Evolutionary conservation across 1,139 yeast genomes (phyloP).

Genomic region (Candida dubliniensis): DNA sequence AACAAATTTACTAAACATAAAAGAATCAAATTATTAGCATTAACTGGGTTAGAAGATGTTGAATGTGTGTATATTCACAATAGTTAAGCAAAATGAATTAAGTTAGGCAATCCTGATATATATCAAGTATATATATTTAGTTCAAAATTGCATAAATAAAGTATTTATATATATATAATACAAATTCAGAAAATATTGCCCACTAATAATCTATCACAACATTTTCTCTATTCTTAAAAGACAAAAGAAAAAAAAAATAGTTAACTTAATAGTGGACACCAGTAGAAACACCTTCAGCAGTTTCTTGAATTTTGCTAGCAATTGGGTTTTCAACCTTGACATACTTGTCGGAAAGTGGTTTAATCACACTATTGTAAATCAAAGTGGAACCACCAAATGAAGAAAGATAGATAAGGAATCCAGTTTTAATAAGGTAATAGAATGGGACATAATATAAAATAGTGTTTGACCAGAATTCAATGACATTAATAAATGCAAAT

Average conservation of each 20-base stretch:
- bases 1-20: background rate
- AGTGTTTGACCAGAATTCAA: conserved; percentile 95
- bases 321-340: conserved; percentile 33
- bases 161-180: background rate
- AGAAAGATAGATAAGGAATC: conserved; percentile 86
- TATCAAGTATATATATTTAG: background rate
- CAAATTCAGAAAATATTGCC: background rate
- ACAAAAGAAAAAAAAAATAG: too few species aligned
- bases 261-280: conserved; percentile 13
- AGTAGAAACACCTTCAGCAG: conserved; percentile 50
- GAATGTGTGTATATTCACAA: conserved; percentile 12
- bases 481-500: conserved; percentile 82
- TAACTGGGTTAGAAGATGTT: conserved; percentile 17
- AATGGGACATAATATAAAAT: conserved; percentile 94
- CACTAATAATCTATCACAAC: background rate
- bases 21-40: conserved; percentile 8
- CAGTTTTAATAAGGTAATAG: conserved; percentile 90
- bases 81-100: background rate
- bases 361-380: conserved; percentile 63
- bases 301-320: conserved; percentile 39
- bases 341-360: conserved; percentile 70
- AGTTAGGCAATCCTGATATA: background rate
- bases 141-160: background rate
- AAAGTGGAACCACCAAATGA: conserved; percentile 79
- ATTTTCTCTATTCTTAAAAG: too few species aligned